Base-by-base conservation (phyloP, 768 basidiomycete genomes). In the Kwoniella dendrophila region DNA sequence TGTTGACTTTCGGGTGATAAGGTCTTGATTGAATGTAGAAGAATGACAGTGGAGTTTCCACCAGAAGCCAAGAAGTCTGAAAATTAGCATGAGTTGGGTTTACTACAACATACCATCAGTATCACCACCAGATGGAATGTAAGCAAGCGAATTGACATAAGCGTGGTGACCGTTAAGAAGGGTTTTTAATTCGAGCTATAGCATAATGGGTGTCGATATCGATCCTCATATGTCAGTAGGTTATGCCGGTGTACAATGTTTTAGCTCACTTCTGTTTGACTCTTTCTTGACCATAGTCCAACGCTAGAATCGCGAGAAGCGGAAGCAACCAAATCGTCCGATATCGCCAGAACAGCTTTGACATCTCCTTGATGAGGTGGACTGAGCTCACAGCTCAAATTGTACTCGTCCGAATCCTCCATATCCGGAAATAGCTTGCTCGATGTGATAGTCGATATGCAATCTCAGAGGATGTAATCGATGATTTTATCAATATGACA, bases 101-200 rank as follows among this genome's bases (percentile, higher is more conserved):
- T 22, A 8, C 10, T 12, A 26, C 22, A 27, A 54, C 22, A 56
- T 45, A 67, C 64, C 57, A 20, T 66, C 53, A 27, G 29, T 18
- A 14, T 36, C 49, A 7, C 49, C 38, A 18, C 40, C 32, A 6
- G 62, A 12, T 2, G 71, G 69, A 20, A 75, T 65, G 29, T 66
- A 60, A 12, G 72, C 74, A n/a, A 75, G 59, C 10, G 74, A 71
- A 57, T 75, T 75, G 63, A 75, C 72, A 27, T 73, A 75, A 8
- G 69, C 74, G 16, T 67, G 52, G 56, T 75, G 74, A 8, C 74
- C 74, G 22, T 40, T 43, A 10, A 75, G 49, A 7, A 75, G 29
- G 14, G 56, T 48, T 50, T 61, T 48, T 18, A 68, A 62, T 27
- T 45, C 12, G 56, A 66, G 62, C 69, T 70, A 40, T 18, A 57